These are phyloP conservation scores for Podospora fimiseda DNA, from an alignment of 495 filamentous ascomycete species.

Conservation along the genomic window DNA sequence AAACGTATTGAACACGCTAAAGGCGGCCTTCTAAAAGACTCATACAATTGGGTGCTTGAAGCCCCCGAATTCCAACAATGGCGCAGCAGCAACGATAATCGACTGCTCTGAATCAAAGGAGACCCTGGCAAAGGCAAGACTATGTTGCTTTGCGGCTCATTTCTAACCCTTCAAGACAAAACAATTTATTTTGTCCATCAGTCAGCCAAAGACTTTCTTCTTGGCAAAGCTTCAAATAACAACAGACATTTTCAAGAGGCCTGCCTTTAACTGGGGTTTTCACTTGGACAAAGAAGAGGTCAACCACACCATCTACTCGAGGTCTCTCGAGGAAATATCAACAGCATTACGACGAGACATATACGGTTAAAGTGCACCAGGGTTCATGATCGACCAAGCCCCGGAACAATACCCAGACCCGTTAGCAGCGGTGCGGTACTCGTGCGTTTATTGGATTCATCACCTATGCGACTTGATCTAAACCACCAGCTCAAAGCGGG, in stretches of 20 bases:
- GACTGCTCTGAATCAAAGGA: conserved; percentile 42
- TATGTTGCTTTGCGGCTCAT: conserved; percentile 42
- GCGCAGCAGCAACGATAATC: conserved; percentile 23
- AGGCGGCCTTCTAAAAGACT: conserved; percentile 32
- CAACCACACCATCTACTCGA: background rate
- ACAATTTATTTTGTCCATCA: too few species aligned
- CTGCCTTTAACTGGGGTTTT: background rate
- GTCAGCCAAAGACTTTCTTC: too few species aligned
- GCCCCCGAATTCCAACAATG: background rate
- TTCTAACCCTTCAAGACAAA: too few species aligned
- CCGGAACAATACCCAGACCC: background rate
- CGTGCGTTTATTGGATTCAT: too few species aligned
- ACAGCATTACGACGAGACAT: background rate
- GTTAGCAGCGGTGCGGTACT: background rate
- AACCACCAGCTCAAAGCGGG: too few species aligned
- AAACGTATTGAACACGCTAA: conserved; percentile 31
- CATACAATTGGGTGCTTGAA: conserved; percentile 38
- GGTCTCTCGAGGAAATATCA: background rate
- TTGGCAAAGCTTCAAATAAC: too few species aligned
- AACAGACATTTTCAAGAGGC: conserved; percentile 4
- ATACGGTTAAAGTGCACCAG: background rate
- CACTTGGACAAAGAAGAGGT: background rate
- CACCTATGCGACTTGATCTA: too few species aligned
- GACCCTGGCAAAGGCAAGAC: conserved; percentile 44
- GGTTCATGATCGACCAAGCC: background rate